Evolutionary conservation across 108 stramenopile species (phyloP).

Genomic region (Conticribra guillardii): DNA sequence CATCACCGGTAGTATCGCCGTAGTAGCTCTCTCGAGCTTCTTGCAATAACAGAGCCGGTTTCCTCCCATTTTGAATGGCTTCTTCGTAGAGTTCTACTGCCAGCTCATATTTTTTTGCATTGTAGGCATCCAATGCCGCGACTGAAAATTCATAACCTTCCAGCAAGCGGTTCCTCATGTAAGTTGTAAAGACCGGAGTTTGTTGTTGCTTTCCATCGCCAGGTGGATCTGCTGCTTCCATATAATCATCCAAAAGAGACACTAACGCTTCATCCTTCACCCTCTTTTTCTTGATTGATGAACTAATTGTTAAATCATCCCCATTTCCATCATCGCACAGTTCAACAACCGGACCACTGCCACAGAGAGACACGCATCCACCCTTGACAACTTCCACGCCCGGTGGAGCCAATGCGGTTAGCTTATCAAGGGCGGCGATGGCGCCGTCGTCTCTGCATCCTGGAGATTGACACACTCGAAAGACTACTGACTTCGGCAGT

Average conservation of each 20-base stretch:
- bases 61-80: conserved; percentile 43
- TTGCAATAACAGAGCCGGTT: conserved; percentile 48
- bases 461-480: conserved; percentile 40
- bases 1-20: neutral
- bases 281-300: conserved; percentile 30
- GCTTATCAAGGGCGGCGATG: conserved; percentile 20
- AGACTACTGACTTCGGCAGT: conserved; percentile 5
- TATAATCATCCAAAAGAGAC: conserved; percentile 31
- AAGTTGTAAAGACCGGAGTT: conserved; percentile 1
- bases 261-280: conserved; percentile 31
- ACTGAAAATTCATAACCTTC: conserved; percentile 36
- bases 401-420: conserved; percentile 51
- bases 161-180: conserved; percentile 27
- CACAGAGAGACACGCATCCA: conserved; percentile 55
- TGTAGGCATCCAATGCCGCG: conserved; percentile 25
- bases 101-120: conserved; percentile 25
- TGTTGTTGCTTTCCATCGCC: neutral
- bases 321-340: conserved; percentile 13
- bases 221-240: neutral
- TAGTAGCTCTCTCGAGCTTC: conserved; percentile 25
- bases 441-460: conserved; percentile 47
- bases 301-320: conserved; percentile 12
- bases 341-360: conserved; percentile 58
- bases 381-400: conserved; percentile 36
- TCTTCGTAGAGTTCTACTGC: conserved; percentile 45